Base-by-base conservation (phyloP, 225 moss, liverwort and hornwort genomes). In the Polytrichum formosum region DNA sequence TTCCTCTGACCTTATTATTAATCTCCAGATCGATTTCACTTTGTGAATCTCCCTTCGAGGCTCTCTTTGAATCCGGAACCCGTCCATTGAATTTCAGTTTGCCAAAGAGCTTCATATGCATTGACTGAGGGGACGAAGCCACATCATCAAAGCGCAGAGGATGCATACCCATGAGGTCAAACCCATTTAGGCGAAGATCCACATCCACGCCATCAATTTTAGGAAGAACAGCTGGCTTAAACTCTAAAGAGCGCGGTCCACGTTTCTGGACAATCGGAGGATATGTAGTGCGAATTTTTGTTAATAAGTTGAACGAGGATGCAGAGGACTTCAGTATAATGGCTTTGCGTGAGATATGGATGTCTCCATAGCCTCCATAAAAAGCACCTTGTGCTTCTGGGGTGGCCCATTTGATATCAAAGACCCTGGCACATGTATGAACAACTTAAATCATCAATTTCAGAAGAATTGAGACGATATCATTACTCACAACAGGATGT, bases 371-470 rank as follows among this genome's bases (percentile, higher is more conserved):
- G 65, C 92, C 98, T 69, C 92, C 88, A 76, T 88, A 83, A 75
- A 98, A 90, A 26, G 98, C 91, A 74, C 94, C 98, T 83, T 91
- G 85, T 31, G 98, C 94, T 84, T 98, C 90, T 35, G 98, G 94
- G 19, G 92, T 98, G 68, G 92, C 88, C 98, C 98, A 98, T 72
- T 92, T 98, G 72, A 98, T 87, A 80, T 98, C 94, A 76, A 98
- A 98, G 60, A 89, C 74, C 68, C 98, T 98, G 90, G 13, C 65
- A 63, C 81, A 20, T 21, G 21, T 35, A 35, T 20, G 46, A 16
- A 3, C 7, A 31, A 6, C 7, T 31, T 7, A 31, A 31, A 31
- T 31, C 7, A 31, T 31, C 31, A 31, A 31, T 7, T 31, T 31
- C 31, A 31, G 1, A 31, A 31, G 31, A 31, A 31, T 1, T 7